Conservation (phyloP, 768 basidiomycete genomes). For the Boletus sp. region DNA sequence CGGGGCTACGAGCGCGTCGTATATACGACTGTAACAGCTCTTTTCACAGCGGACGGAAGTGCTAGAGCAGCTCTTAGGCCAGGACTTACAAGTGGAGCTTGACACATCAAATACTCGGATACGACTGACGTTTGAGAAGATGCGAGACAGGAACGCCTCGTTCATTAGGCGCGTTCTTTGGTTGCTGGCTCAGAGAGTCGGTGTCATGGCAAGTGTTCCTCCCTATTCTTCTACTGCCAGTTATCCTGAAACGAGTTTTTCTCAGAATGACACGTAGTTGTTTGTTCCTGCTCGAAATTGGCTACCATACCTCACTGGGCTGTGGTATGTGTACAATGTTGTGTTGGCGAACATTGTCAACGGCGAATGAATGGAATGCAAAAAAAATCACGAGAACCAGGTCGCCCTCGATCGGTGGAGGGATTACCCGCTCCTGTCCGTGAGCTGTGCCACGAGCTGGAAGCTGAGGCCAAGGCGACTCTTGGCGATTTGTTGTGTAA, state of each 20-base stretch:
- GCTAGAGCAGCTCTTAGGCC: background rate
- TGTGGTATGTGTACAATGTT: no score
- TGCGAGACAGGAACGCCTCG: background rate
- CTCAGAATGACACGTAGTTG: background rate
- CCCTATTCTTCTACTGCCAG: background rate
- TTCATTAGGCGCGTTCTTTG: background rate
- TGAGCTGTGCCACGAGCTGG: no score
- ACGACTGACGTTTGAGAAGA: background rate
- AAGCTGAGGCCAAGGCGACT: no score
- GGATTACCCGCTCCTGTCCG: no score
- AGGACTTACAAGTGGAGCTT: slow-evolving; percentile 1
- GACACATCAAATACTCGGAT: background rate
- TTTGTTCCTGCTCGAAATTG: no score
- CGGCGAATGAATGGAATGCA: no score
- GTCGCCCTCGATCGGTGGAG: no score
- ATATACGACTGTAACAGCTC: background rate
- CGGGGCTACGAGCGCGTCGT: background rate
- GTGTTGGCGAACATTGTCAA: no score
- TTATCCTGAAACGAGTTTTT: background rate
- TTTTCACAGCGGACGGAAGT: background rate
- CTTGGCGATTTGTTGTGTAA: no score
- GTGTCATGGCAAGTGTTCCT: background rate
- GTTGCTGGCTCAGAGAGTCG: background rate
- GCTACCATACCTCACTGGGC: no score
- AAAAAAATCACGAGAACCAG: no score